Conservation (phyloP, 2,329 filamentous ascomycete genomes). For the Nemania diffusa region DNA sequence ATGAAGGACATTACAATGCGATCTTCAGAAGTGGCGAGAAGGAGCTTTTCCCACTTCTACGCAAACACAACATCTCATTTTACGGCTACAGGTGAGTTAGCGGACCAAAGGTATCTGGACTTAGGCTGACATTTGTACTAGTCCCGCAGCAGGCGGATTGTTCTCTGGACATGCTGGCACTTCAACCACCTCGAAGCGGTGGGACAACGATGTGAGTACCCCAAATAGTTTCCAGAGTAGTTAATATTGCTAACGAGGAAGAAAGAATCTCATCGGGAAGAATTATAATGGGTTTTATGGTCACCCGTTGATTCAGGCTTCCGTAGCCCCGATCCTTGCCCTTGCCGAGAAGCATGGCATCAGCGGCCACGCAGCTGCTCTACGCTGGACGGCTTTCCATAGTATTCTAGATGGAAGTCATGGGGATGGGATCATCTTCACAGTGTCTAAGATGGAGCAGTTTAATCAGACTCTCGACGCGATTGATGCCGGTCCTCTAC, state of each 20-base stretch:
- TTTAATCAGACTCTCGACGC: constrained; percentile 50
- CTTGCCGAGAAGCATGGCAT: constrained; percentile 51
- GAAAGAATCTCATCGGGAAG: constrained; percentile 22
- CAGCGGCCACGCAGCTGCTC: constrained; percentile 53
- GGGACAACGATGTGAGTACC: constrained; percentile 25
- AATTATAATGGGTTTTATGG: constrained; percentile 20
- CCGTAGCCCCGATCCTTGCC: constrained; percentile 43
- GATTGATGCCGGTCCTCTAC: constrained; percentile 55
- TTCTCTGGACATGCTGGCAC: constrained; percentile 41
- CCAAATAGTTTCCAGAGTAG: not conserved
- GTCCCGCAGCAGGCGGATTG: constrained; percentile 34
- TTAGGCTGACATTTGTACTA: constrained; percentile 9
- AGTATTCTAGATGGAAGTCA: constrained; percentile 46
- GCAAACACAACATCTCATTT: constrained; percentile 56
- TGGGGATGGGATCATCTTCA: constrained; percentile 53
- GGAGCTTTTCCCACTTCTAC: constrained; percentile 55
- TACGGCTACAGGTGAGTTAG: constrained; percentile 53
- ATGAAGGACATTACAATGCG: constrained; percentile 61
- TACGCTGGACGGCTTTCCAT: constrained; percentile 55
- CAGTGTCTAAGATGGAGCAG: constrained; percentile 51
- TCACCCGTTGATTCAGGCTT: constrained; percentile 44
- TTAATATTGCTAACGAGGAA: not conserved
- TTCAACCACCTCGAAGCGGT: constrained; percentile 27
- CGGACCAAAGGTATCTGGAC: not conserved
- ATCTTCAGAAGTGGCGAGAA: constrained; percentile 55